phyloP scores from a whole-genome alignment of 257 asterid species.

The Solanum acaule region DNA sequence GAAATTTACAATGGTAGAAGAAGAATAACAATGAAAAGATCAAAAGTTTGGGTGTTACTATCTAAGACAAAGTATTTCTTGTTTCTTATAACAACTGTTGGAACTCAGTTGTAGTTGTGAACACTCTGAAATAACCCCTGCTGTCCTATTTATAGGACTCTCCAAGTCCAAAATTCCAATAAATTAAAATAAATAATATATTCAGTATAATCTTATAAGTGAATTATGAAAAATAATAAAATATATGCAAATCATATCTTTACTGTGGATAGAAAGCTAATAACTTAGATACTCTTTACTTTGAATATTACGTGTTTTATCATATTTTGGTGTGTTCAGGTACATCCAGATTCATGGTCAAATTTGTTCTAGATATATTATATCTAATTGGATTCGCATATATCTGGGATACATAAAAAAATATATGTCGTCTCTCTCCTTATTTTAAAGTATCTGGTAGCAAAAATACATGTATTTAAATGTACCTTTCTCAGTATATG shows the following conservation, averaged over 20 bases:
- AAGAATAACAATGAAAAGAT: not conserved
- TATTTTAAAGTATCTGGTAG: not conserved
- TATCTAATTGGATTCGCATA: too few relatives aligned
- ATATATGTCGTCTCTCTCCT: not conserved
- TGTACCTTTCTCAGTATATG: too few relatives aligned
- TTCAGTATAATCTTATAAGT: fast-evolving
- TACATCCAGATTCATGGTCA: not conserved
- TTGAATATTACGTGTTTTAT: not conserved
- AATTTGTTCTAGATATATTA: too few relatives aligned
- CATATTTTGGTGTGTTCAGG: too few relatives aligned
- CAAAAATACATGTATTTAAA: too few relatives aligned
- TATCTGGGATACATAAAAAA: too few relatives aligned
- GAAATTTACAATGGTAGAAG: not conserved
- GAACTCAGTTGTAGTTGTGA: not conserved
- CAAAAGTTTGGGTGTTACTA: not conserved
- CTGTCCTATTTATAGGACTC: not conserved
- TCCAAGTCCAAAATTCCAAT: not conserved
- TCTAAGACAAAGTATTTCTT: not conserved
- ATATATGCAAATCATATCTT: not conserved
- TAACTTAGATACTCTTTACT: not conserved
- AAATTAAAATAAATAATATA: too few relatives aligned
- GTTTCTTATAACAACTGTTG: not conserved
- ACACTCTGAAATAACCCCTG: not conserved
- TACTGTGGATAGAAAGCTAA: not conserved
- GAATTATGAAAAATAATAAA: not conserved